These are phyloP conservation scores for Clohesyomyces aquaticus DNA, from an alignment of 495 filamentous ascomycete genomes.

Conservation along the genomic window DNA sequence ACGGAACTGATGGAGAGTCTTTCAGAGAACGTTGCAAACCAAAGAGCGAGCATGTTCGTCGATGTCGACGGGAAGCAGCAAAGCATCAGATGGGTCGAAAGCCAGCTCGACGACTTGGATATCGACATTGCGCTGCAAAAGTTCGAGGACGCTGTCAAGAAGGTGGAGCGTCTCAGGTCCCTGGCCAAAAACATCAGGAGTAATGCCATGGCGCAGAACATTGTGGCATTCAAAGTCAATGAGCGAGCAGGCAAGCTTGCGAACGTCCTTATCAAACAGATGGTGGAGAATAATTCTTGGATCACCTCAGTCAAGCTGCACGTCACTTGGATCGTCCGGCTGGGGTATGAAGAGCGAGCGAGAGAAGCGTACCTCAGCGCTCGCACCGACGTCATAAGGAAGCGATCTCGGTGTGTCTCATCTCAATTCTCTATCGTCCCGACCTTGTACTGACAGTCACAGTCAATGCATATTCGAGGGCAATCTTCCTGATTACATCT, in stretches of 20 bases:
- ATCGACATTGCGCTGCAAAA: constrained; percentile 91
- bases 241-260: constrained; percentile 82
- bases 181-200: constrained; percentile 78
- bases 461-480: constrained; percentile 95
- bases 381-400: constrained; percentile 72
- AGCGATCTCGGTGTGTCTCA: constrained; percentile 69
- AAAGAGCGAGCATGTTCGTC: constrained; percentile 74
- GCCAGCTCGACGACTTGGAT: constrained; percentile 93
- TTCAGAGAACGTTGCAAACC: constrained; percentile 63
- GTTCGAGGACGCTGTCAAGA: constrained; percentile 80
- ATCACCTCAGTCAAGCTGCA: constrained; percentile 71
- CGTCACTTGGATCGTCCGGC: constrained; percentile 76
- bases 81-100: constrained; percentile 92
- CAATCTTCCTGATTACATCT: constrained; percentile 87
- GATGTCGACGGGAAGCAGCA: constrained; percentile 97
- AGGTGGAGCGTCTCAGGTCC: constrained; percentile 79
- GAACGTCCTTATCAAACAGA: constrained; percentile 68
- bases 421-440: neutral
- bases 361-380: constrained; percentile 83
- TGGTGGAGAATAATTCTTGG: constrained; percentile 74
- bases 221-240: constrained; percentile 86
- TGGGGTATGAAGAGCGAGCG: constrained; percentile 89
- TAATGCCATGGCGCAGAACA: constrained; percentile 82
- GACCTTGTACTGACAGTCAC: constrained; percentile 42
- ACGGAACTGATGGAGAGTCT: constrained; percentile 69